phyloP scores from a whole-genome alignment of 768 basidiomycete species.

The Hygrocybe punicea region DNA sequence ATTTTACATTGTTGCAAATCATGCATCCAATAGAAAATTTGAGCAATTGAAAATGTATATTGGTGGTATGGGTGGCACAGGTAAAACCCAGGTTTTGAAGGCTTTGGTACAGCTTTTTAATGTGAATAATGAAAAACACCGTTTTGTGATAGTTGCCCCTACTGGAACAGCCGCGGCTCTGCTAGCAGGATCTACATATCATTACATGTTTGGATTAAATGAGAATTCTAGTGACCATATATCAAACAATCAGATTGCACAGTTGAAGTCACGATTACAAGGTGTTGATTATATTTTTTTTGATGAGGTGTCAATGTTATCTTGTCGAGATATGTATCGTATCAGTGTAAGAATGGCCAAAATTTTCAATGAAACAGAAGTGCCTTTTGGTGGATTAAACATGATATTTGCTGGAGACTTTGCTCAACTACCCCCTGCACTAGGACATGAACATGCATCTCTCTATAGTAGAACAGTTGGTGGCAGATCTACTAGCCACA shows the following conservation, averaged over 20 bases:
- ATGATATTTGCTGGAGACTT: slow-evolving; percentile 37
- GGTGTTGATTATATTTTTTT: slow-evolving; percentile 37
- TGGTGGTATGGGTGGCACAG: slow-evolving; percentile 32
- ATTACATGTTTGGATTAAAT: slow-evolving; percentile 11
- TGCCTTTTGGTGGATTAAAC: no score
- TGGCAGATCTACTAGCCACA: not conserved
- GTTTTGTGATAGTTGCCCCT: slow-evolving; percentile 24
- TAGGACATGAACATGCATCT: no score
- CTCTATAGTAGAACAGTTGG: no score
- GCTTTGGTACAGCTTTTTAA: slow-evolving; percentile 24
- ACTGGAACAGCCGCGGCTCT: slow-evolving; percentile 26
- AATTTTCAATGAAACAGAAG: no score
- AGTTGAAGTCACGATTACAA: slow-evolving; percentile 9
- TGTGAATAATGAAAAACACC: slow-evolving; percentile 22
- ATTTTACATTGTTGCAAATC: no score
- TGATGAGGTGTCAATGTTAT: slow-evolving; percentile 30
- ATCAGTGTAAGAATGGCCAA: no score
- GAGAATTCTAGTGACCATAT: not conserved
- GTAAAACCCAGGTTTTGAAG: slow-evolving; percentile 31
- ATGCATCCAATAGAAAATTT: no score
- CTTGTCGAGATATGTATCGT: no score
- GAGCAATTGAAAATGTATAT: no score
- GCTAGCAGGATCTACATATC: slow-evolving; percentile 25
- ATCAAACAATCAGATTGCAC: not conserved
- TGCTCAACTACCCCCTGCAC: slow-evolving; percentile 9